Base-by-base conservation (phyloP, 768 basidiomycete genomes). In the Tricholoma flavovirens region DNA sequence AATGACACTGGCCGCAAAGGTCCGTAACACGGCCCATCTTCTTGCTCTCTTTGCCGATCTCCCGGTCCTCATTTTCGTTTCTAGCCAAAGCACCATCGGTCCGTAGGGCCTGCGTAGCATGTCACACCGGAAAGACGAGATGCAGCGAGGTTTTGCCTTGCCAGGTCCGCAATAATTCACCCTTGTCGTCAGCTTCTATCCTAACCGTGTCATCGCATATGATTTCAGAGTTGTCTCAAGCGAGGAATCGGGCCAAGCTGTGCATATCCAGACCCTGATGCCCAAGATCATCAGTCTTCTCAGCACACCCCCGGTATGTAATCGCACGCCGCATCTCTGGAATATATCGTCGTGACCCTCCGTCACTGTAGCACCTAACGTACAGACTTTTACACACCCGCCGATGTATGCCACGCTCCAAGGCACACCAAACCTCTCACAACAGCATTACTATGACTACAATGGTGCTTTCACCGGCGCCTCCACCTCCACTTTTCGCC, bases 121-220 rank as follows among this genome's bases (percentile, higher is more conserved):
- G 89, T 71, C 89, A 91, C 69, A 75, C 87, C 51, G 89, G 89
- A 51, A 91, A 91, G 73, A 91, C 89, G 11, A 76, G 88, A 62
- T 91, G 89, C 64, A 89, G 87, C 62, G 89, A 91, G 71, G 83
- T 83, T 32, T 77, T 91, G 17, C 89, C 89, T 7, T 91, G 89
- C 71, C 88, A 90, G 82, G 88, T 87, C 60, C 32, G 65, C 59
- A 11, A 6, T 52, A 17, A 42, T 42, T 54, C 24, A 42, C 55
- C 33, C 24, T 46, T 12, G 29, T 46, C 22, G 29, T 36, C 14
- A 48, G n/a, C 51, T 49, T 55, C 51, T 10, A 53, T 46, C 24
- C 30, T 32, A 33, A 51, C 51, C 33, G 38, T 42, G 45, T 51
- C 53, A 55, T 51, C 17, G 53, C 32, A 24, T 49, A 17, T 26